Base-by-base conservation (phyloP, 106 monocot species). In the Dioscorea alata region DNA sequence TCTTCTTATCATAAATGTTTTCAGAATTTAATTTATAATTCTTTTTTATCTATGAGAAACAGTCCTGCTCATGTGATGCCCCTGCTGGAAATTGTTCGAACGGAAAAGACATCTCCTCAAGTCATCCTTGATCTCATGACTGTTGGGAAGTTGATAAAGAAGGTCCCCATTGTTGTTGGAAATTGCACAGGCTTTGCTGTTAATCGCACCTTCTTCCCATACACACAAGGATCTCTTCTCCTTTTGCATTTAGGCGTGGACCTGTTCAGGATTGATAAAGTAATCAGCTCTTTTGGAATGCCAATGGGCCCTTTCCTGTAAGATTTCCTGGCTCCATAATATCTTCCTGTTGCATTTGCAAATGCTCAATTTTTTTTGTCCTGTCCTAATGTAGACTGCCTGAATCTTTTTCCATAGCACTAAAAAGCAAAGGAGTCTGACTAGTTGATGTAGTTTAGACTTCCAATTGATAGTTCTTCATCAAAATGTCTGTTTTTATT, bases 231-330 rank as follows among this genome's bases (percentile, higher is more conserved):
- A 33, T 75, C 95, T 58, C 78, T 71, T 9, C 58, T 96, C 42
- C 69, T 96, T 66, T 71, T 78, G 63, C 69, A 82, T 86, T 82
- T 96, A 24, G 95, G 95, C 10, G 82, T 96, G 22, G 91, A 96
- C 59, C 23, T 86, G 64, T 96, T 89, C 77, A 89, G 91, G 81
- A 72, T 96, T 78, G 95, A 96, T 61, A 48, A 73, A 50, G 88
- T 92, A 17, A 79, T 96, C 48, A 86, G 74, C 78, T 80, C 58
- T 49, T 96, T 96, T 79, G 95, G 95, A 77, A 91, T 96, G 88
- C 95, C 95, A 62, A 89, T 96, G 86, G 95, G 95, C 13, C 91
- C 95, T 72, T 96, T 96, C 69, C 95, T 86, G 95, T 96, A 91
- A 91, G 85, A 6, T 42, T 42, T 42, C 10, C 5, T 8, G 42